Evolutionary conservation across 805 yeast species (phyloP).

Genomic region (Zygoascus biomembranicola): DNA sequence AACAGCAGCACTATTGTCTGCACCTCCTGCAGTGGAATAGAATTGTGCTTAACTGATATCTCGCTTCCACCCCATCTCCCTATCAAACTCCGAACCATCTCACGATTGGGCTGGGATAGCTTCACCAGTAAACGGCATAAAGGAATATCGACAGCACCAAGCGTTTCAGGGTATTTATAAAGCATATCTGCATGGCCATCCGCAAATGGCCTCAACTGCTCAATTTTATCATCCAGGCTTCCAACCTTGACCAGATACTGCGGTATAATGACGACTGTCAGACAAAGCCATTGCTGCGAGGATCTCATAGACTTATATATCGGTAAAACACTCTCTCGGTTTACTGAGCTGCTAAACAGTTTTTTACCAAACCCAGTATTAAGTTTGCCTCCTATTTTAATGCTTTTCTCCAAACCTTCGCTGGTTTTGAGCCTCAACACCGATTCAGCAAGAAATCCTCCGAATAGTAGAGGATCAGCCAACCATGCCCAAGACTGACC

Average conservation of each 20-base stretch:
- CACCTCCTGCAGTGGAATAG: conserved; percentile 38
- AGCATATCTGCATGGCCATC: neutral
- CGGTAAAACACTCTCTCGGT: neutral
- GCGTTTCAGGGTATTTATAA: neutral
- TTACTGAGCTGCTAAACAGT: neutral
- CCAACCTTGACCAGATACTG: neutral
- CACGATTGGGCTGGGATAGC: neutral
- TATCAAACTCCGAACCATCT: conserved; percentile 10
- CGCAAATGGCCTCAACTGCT: neutral
- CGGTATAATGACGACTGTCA: neutral
- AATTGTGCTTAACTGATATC: conserved; percentile 31
- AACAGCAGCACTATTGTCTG: conserved; percentile 42
- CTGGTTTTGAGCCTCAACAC: neutral
- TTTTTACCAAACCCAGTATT: neutral
- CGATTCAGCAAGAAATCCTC: conserved; percentile 19
- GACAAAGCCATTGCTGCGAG: neutral
- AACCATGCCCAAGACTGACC: conserved; percentile 12
- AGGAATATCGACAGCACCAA: neutral
- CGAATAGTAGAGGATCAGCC: conserved; percentile 12
- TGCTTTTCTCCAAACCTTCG: neutral
- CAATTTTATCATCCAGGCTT: neutral
- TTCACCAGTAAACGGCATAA: neutral
- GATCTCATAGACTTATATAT: neutral
- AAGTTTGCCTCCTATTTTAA: conserved; percentile 3
- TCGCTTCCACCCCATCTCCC: conserved; percentile 32